Evolutionary conservation across 108 stramenopile species (phyloP).

Genomic region (Mayamaea pseudoterrestris): DNA sequence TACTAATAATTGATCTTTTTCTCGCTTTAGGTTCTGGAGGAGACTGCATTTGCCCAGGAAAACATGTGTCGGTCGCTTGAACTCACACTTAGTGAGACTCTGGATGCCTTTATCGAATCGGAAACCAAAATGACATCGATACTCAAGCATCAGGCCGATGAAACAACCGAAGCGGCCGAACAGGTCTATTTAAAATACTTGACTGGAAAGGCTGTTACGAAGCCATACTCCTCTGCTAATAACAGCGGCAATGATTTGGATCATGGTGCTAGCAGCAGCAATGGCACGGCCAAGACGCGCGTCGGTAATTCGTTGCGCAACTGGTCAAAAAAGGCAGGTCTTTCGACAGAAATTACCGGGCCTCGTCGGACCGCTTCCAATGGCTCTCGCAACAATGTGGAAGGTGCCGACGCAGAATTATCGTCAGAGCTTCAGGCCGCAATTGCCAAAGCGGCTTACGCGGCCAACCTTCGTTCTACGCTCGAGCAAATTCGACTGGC

Average conservation of each 20-base stretch:
- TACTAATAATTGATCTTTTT: too few species aligned
- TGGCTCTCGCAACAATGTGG: too few species aligned
- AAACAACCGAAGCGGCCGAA: slow-evolving; percentile 60
- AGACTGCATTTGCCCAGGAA: slow-evolving; percentile 67
- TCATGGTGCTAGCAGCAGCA: neutral
- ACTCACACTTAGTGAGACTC: slow-evolving; percentile 49
- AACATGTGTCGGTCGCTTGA: slow-evolving; percentile 66
- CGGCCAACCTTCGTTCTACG: slow-evolving; percentile 57
- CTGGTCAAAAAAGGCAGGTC: too few species aligned
- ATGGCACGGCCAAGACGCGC: neutral
- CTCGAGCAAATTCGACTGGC: slow-evolving; percentile 68
- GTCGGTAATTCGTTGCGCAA: too few species aligned
- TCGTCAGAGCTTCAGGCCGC: too few species aligned
- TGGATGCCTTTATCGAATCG: slow-evolving; percentile 42
- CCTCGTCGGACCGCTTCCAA: too few species aligned
- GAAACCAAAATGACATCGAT: slow-evolving; percentile 46
- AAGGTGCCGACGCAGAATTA: too few species aligned
- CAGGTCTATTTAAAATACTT: slow-evolving; percentile 50
- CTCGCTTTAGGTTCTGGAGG: slow-evolving; percentile 60
- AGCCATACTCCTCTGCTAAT: too few species aligned
- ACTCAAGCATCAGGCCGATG: slow-evolving; percentile 47
- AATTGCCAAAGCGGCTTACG: slow-evolving; percentile 23
- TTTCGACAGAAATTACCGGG: too few species aligned
- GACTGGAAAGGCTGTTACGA: slow-evolving; percentile 6
- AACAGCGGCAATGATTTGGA: neutral